Percentiles rank a stretch among this genome's conserved stretches.
These are phyloP conservation scores for Torrubiella hemipterigena DNA, from an alignment of 2,329 filamentous ascomycete species.

Conservation along the genomic window DNA sequence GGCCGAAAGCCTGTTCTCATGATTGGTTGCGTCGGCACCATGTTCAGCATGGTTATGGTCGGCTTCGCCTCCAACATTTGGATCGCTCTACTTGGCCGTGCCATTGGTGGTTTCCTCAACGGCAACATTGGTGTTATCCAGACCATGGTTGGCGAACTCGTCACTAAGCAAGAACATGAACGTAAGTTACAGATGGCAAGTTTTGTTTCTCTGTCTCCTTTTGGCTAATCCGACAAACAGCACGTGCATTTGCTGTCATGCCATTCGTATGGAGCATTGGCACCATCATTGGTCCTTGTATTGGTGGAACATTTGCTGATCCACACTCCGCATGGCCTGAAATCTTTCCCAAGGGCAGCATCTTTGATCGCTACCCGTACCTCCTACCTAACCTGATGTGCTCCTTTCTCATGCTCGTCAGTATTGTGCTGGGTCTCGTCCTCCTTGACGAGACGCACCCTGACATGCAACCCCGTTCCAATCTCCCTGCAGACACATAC, in stretches of 20 bases:
- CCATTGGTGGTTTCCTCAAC: constrained; percentile 72
- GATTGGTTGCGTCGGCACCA: constrained; percentile 69
- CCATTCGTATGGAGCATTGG: constrained; percentile 90
- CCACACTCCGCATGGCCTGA: constrained; percentile 64
- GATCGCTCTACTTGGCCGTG: constrained; percentile 65
- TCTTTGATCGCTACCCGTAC: constrained; percentile 75
- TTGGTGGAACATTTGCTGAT: constrained; percentile 77
- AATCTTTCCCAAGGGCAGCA: constrained; percentile 50
- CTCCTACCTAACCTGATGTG: constrained; percentile 84
- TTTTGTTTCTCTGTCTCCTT: neutral
- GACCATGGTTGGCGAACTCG: constrained; percentile 85
- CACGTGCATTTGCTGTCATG: constrained; percentile 82
- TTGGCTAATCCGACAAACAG: constrained; percentile 26
- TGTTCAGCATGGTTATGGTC: constrained; percentile 71
- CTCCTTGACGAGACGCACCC: constrained; percentile 84
- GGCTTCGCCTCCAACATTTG: constrained; percentile 76
- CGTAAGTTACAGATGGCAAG: constrained; percentile 39
- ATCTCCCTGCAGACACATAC: constrained; percentile 35
- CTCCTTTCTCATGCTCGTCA: constrained; percentile 60
- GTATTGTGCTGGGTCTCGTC: constrained; percentile 69
- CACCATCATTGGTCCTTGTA: constrained; percentile 77
- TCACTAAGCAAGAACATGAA: constrained; percentile 74
- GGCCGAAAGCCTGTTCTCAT: constrained; percentile 80
- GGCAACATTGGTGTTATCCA: constrained; percentile 87
- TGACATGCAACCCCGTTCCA: constrained; percentile 51